Conservation (phyloP, 1,139 yeast species). For the Nakaseomyces delphensis region DNA sequence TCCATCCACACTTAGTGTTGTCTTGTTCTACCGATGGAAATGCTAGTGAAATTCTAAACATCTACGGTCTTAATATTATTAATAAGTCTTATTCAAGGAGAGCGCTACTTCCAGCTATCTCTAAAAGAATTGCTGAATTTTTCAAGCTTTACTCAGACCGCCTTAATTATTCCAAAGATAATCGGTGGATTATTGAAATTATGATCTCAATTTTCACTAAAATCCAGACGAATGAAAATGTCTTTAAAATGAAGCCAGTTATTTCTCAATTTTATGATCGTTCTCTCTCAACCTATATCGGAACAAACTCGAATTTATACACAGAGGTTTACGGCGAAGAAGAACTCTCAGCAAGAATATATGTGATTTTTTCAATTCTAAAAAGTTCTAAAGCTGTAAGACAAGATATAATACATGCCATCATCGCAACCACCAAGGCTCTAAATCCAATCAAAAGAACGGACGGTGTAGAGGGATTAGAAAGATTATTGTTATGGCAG, state of each 20-base stretch:
- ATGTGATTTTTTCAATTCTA: conserved; percentile 40
- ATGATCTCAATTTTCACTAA: conserved; percentile 41
- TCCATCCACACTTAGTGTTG: conserved; percentile 32
- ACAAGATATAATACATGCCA: conserved; percentile 35
- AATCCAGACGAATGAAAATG: conserved; percentile 47
- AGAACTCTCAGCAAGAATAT: conserved; percentile 50
- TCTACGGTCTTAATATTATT: conserved; percentile 41
- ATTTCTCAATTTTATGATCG: conserved; percentile 45
- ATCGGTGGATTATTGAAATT: conserved; percentile 47
- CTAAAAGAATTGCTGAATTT: conserved; percentile 32
- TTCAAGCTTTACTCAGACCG: conserved; percentile 14
- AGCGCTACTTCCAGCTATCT: conserved; percentile 54
- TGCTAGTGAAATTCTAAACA: conserved; percentile 30
- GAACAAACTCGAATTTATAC: conserved; percentile 35
- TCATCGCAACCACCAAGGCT: conserved; percentile 38
- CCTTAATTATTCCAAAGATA: conserved; percentile 24
- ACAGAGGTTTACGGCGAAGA: conserved; percentile 46
- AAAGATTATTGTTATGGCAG: conserved; percentile 50
- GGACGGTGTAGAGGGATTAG: conserved; percentile 63
- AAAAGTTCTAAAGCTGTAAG: conserved; percentile 36
- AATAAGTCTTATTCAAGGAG: conserved; percentile 55
- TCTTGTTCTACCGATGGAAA: conserved; percentile 20
- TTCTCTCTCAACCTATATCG: conserved; percentile 16
- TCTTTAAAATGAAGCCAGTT: conserved; percentile 53
- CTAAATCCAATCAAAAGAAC: conserved; percentile 45